These are phyloP conservation scores for Ulota crispa DNA, from an alignment of 225 moss, liverwort and hornwort species.

Conservation along the genomic window DNA sequence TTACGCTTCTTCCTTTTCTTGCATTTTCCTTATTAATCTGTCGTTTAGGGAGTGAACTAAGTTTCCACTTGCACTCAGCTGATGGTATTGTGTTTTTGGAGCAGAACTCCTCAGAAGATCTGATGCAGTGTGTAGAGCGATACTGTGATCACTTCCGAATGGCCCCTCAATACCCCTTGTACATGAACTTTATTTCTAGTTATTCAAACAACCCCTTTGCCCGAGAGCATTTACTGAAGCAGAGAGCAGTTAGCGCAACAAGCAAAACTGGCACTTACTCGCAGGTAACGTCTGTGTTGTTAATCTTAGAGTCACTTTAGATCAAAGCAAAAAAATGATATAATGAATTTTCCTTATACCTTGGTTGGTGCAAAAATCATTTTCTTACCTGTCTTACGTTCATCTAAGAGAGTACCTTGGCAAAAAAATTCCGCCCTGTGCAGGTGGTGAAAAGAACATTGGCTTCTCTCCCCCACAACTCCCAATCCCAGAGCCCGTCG, in stretches of 20 bases:
- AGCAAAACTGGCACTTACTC: slow-evolving; percentile 51
- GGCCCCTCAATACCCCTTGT: slow-evolving; percentile 68
- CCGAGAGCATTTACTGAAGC: slow-evolving; percentile 74
- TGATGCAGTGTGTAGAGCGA: slow-evolving; percentile 66
- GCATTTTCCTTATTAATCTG: not conserved
- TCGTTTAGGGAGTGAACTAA: not conserved
- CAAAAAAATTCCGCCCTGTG: not conserved
- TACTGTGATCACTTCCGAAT: slow-evolving; percentile 81
- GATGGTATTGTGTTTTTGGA: not conserved
- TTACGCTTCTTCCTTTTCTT: not conserved
- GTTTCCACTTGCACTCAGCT: not conserved
- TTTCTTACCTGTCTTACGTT: not conserved
- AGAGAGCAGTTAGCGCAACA: slow-evolving; percentile 43
- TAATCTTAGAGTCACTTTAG: not conserved
- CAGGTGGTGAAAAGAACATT: slow-evolving; percentile 81
- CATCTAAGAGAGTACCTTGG: not conserved
- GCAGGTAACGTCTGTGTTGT: slow-evolving; percentile 43
- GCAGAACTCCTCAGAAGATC: slow-evolving; percentile 85
- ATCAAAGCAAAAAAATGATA: not conserved
- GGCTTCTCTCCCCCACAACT: slow-evolving; percentile 72
- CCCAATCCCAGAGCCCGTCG: slow-evolving; percentile 83
- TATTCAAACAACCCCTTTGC: slow-evolving; percentile 76
- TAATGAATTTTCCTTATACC: not conserved
- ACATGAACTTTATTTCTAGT: slow-evolving; percentile 87
- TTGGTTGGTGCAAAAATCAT: not conserved